Conservation (phyloP, 2,329 filamentous ascomycete genomes). For the Pseudocercospora macadamiae region DNA sequence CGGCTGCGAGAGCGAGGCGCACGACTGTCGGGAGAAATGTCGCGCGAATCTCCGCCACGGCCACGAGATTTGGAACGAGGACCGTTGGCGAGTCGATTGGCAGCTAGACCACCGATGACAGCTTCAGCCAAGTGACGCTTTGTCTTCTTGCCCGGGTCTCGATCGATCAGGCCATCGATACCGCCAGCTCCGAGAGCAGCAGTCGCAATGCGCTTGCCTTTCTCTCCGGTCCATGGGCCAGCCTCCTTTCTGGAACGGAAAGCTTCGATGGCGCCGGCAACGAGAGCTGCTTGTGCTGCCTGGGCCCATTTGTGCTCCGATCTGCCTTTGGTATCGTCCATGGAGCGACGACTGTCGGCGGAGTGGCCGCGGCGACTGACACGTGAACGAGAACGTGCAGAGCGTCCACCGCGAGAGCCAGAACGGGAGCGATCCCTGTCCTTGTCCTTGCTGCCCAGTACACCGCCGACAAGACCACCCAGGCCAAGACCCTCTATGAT, state of each 20-base stretch:
- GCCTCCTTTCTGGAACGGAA: conserved; percentile 88
- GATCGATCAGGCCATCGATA: conserved; percentile 74
- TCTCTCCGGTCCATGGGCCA: conserved; percentile 86
- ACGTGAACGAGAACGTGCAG: conserved; percentile 50
- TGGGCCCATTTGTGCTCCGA: conserved; percentile 69
- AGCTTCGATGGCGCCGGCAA: conserved; percentile 88
- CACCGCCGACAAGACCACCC: conserved; percentile 55
- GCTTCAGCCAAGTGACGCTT: conserved; percentile 85
- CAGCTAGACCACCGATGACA: conserved; percentile 83
- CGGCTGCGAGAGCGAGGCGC: conserved; percentile 67
- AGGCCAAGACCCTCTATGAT: conserved; percentile 62
- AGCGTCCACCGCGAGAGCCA: conserved; percentile 55
- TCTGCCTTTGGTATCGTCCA: conserved; percentile 57
- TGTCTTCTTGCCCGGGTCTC: conserved; percentile 69
- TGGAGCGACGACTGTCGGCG: conserved; percentile 53
- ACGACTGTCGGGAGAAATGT: conserved; percentile 42
- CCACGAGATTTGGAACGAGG: conserved; percentile 69
- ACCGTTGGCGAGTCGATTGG: conserved; percentile 84
- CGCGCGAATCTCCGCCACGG: conserved; percentile 34
- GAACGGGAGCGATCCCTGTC: conserved; percentile 67
- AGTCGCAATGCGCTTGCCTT: conserved; percentile 88
- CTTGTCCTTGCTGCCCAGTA: conserved; percentile 60
- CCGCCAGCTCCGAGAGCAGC: conserved; percentile 83
- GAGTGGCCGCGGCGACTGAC: conserved; percentile 52
- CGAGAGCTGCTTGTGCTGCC: conserved; percentile 85